Base-by-base conservation (phyloP, 306 rosid species). In the Castanea crenata region DNA sequence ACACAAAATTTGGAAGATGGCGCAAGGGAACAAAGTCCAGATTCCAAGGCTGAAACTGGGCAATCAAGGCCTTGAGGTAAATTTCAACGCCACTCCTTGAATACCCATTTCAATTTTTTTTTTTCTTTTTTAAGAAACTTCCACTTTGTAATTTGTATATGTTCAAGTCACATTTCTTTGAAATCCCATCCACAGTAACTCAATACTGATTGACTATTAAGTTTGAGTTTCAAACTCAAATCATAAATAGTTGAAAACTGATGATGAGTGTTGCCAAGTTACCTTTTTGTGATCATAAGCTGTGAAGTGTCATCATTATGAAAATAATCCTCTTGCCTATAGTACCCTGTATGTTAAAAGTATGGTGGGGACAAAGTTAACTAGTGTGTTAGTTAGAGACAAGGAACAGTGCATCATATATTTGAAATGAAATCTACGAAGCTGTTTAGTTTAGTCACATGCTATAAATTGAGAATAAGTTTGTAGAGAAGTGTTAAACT, bases 21-120 rank as follows among this genome's bases (percentile, higher is more conserved):
- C 75, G 14, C 29, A 80, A 10, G 51, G 54, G 55, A 16, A 29
- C 25, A 5, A 31, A 21, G 19, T 76, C 32, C 77, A 69, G 51
- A 54, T 81, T 54, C 77, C 80, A 69, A 81, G 32, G 23, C 69
- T 81, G 21, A 81, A 81, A 59, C 77, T 81, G 76, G 84, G 84
- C 44, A 76, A 15, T 18, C 68, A 75, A 32, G 80, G 84, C 11
- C 80, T 81, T 9, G 70, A 76, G 80, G 80, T 76, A 69, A 80
- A 63, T 49, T 15, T 5, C 7, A 1, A 1, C 0, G 12, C 19
- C 49, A 4, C 0, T 1, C 51, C 51, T 67, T 8, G 15, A 4
- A 29, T 63, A 13, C 11, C 14, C 71, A 19, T 18, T 34, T 67
- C 51, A 8, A 0, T 3, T 8, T 18, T 34, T 34, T 1, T 3